phyloP scores from a whole-genome alignment of 140 eudicot species.

The Flaveria floridana region DNA sequence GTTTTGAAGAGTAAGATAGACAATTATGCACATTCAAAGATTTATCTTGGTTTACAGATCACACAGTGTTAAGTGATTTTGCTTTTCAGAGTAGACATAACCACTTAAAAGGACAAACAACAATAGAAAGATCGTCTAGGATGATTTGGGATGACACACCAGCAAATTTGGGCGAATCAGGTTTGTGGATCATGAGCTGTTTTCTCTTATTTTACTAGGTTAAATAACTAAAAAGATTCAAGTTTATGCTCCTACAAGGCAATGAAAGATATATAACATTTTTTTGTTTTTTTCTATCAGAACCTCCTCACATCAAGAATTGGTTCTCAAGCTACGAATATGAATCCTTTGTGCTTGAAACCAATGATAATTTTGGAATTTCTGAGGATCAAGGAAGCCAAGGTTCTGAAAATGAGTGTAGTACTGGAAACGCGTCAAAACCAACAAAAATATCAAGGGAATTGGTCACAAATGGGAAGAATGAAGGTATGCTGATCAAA shows the following conservation, averaged over 20 bases:
- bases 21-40: too few species aligned
- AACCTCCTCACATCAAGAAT: conserved; percentile 62
- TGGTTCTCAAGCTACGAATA: conserved; percentile 82
- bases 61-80: not conserved
- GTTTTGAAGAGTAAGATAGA: not conserved
- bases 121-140: not conserved
- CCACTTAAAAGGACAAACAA: not conserved
- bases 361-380: conserved; percentile 46
- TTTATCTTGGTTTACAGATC: not conserved
- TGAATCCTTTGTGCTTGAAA: conserved; percentile 56
- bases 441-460: conserved; percentile 22
- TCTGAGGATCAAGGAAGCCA: conserved; percentile 20
- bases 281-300: conserved; percentile 34
- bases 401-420: conserved; percentile 20
- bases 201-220: not conserved
- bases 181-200: not conserved
- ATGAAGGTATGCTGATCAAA: conserved; percentile 12
- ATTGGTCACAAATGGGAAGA: not conserved
- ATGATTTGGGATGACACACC: not conserved
- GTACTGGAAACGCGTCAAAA: conserved; percentile 23
- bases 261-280: conserved; percentile 6
- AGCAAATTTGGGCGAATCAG: conserved; percentile 2
- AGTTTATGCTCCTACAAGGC: conserved; percentile 10
- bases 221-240: not conserved
- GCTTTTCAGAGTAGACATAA: conserved; percentile 1